Conservation (phyloP, 2,329 filamentous ascomycete species). For the Apiospora aurea region DNA sequence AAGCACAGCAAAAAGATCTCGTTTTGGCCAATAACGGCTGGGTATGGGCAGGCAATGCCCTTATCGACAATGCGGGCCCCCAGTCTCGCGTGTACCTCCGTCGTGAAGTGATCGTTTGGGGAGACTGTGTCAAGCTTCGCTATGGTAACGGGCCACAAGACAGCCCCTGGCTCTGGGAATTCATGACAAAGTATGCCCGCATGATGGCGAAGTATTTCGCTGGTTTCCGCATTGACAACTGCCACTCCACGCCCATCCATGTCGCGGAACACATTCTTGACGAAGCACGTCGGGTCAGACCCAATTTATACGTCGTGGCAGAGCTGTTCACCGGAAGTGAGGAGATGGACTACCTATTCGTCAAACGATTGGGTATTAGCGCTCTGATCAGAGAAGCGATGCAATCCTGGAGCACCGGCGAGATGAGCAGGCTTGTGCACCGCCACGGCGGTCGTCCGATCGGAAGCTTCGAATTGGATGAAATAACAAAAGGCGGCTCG, state of each 20-base stretch:
- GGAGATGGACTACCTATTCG: conserved; percentile 94
- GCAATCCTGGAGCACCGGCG: conserved; percentile 96
- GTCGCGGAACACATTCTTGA: conserved; percentile 96
- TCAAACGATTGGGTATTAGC: conserved; percentile 89
- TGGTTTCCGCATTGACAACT: conserved; percentile 97
- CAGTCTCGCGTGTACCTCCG: conserved; percentile 92
- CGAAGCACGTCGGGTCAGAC: conserved; percentile 85
- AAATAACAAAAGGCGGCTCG: conserved; percentile 71
- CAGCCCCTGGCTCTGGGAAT: conserved; percentile 93
- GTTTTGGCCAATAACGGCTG: conserved; percentile 95
- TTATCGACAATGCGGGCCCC: conserved; percentile 91
- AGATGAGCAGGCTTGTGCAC: conserved; percentile 92
- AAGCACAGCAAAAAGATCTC: conserved; percentile 77
- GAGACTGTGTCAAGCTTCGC: conserved; percentile 95
- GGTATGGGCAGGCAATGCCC: conserved; percentile 97
- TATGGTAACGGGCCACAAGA: conserved; percentile 84
- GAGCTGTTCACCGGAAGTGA: conserved; percentile 97
- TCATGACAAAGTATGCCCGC: conserved; percentile 92
- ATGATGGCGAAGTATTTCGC: conserved; percentile 94
- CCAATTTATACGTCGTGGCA: conserved; percentile 89
- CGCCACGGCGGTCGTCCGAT: conserved; percentile 93
- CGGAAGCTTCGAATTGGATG: conserved; percentile 95
- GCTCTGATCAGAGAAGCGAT: conserved; percentile 95
- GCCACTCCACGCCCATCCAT: conserved; percentile 92
- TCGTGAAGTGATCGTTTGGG: conserved; percentile 96